These are phyloP conservation scores for Penicillium coprophilum DNA, from an alignment of 495 filamentous ascomycete species.

Conservation along the genomic window DNA sequence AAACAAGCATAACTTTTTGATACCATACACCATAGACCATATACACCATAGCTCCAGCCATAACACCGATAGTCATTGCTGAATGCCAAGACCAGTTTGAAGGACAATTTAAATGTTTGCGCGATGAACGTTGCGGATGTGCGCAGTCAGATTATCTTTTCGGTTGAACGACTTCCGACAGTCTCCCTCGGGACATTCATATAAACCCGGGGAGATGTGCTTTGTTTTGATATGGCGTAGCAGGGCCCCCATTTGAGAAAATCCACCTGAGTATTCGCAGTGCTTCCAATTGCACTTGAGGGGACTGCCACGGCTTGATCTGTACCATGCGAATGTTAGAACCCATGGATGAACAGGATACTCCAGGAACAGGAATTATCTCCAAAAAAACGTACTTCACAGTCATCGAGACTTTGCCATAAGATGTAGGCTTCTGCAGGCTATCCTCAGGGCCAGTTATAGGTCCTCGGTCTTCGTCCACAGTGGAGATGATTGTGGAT, in stretches of 20 bases:
- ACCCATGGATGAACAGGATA: neutral
- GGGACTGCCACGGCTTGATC: neutral
- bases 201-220: constrained; percentile 18
- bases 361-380: no score
- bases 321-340: neutral
- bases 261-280: constrained; percentile 17
- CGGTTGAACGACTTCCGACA: constrained; percentile 19
- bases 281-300: constrained; percentile 19
- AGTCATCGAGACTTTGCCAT: neutral
- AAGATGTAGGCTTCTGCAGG: neutral
- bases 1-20: neutral
- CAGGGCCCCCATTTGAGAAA: constrained; percentile 16
- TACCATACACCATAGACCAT: neutral
- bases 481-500: neutral
- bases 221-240: constrained; percentile 21
- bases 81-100: neutral
- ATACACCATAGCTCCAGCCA: neutral
- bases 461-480: neutral
- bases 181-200: constrained; percentile 7
- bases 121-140: constrained; percentile 13
- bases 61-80: neutral
- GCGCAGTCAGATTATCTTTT: constrained; percentile 19
- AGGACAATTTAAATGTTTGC: neutral
- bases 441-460: neutral
- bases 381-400: neutral